Base-by-base conservation (phyloP, 1,284 basidiomycete genomes). In the Ustilago esculenta region DNA sequence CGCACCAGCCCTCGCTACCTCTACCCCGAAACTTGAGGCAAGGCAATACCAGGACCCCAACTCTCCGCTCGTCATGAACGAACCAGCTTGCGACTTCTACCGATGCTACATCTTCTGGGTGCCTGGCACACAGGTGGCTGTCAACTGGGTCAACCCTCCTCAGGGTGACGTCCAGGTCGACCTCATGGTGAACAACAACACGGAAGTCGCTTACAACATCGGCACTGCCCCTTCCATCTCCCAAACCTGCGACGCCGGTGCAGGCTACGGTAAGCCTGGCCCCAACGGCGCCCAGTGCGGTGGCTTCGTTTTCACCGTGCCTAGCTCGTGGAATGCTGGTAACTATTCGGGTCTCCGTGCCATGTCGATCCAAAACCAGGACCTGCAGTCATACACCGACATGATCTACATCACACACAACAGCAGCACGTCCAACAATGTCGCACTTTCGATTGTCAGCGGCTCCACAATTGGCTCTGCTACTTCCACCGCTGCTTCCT, bases 71-170 rank as follows among this genome's bases (percentile, higher is more conserved):
- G 74, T 69, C 33, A 46, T 76, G 46, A 60, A 75, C 56, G 34
- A 57, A 11, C 73, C 74, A 1, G 34, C 60, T 0, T 76, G 74
- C 55, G 60, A 75, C 39, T 75, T 61, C 36, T 75, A 66, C 51
- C 73, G 67, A 36, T 76, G 74, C 53, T 44, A 30, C 39, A 61
- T 76, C 65, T 67, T 44, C 52, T 74, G 61, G 53, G 32, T 37
- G 20, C 61, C 70, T 2, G 74, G 74, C 17, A 36, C 42, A 17
- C 57, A 63, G 45, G 67, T 63, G 8, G 41, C 49, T 5, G 74
- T 66, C 56, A 74, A 76, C 55, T 76, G 74, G 74, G 32, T 56
- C 53, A 73, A 76, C 40, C 69, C 74, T 23, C 73, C 74, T 1
- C 30, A 25, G 8, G 60, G 67, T 20, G 40, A 66, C 23, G 74